These are phyloP conservation scores for Microdochium trichocladiopsis DNA, from an alignment of 2,329 filamentous ascomycete species.

Conservation along the genomic window DNA sequence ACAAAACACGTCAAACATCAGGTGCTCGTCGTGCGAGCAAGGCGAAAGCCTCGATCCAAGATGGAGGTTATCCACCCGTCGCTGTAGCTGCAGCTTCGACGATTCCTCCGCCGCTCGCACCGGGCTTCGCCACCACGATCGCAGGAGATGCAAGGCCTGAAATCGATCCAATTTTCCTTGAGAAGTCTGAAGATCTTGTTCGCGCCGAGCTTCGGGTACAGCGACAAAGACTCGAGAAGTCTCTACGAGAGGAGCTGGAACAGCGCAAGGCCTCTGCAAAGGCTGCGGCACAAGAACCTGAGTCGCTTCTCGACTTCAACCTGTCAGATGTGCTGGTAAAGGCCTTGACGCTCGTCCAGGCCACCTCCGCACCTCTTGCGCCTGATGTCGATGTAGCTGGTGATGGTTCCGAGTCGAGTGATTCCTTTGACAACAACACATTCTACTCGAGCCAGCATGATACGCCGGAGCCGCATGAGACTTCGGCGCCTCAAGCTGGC, in stretches of 20 bases:
- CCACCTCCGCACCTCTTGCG: conserved; percentile 52
- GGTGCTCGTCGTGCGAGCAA: conserved; percentile 18
- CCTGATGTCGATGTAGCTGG: conserved; percentile 46
- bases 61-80: conserved; percentile 25
- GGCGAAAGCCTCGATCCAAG: conserved; percentile 25
- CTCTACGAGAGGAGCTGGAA: conserved; percentile 70
- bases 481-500: conserved; percentile 39
- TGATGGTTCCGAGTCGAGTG: conserved; percentile 59
- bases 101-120: conserved; percentile 18
- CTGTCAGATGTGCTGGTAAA: conserved; percentile 66
- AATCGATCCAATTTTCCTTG: conserved; percentile 76
- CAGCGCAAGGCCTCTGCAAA: conserved; percentile 42
- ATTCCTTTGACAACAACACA: conserved; percentile 87
- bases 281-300: conserved; percentile 32
- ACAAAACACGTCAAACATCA: background rate
- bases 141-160: conserved; percentile 50
- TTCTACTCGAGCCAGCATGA: conserved; percentile 95
- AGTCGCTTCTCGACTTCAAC: conserved; percentile 58
- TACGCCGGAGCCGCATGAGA: conserved; percentile 53
- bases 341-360: conserved; percentile 65
- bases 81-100: conserved; percentile 9
- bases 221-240: conserved; percentile 72
- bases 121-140: conserved; percentile 28
- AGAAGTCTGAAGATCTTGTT: conserved; percentile 79
- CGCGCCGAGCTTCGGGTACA: conserved; percentile 75